Evolutionary conservation across 139 green algal genomes (phyloP), one percentile per base, ranked within the genome.

Genomic region (Chlorella sp.): DNA sequence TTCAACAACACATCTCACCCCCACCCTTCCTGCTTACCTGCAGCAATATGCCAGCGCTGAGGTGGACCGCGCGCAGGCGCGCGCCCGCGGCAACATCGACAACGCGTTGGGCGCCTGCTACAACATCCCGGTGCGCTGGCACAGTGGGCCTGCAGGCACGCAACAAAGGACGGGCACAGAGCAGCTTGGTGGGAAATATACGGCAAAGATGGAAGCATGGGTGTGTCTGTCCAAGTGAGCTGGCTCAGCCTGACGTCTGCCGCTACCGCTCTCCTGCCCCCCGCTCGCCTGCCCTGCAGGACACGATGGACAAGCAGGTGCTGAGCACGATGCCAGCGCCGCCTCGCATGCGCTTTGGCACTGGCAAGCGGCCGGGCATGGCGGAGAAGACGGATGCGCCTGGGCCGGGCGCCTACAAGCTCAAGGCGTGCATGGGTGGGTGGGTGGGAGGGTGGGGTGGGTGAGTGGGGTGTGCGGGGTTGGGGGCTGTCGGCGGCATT

Each of bases 321-420:
- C 60, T 90, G 78, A 86, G 87, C 87, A 94, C 91, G 19, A 32
- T 91, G 39, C 22, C 61, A 14, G 83, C 76, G 0, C 79, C 85
- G 26, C 90, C 88, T 19, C 53, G 86, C 14, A 48, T 84, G 53
- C 83, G 85, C 26, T 94, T 94, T 90, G 90, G 90, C 26, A 89
- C 85, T 9, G 42, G 88, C 40, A 91, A 93, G 88, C 92, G 92
- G 37, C 85, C 89, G 19, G 85, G 75, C 88, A 90, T 94, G 90
- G 90, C 90, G 0, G 68, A 64, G 16, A 90, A 87, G 75, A 85
- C 79, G 16, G 89, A 42, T 16, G 89, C 83, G 16, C 92, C 92
- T 0, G 92, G 92, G 1, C 92, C 92, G 39, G 92, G 92, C 61
- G 89, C 89, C 0, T 94, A 94, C 87, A 93, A 91, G 81, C 26